phyloP scores from a whole-genome alignment of 371 early-diverging fungal genomes.

The Sporodiniella umbellata region DNA sequence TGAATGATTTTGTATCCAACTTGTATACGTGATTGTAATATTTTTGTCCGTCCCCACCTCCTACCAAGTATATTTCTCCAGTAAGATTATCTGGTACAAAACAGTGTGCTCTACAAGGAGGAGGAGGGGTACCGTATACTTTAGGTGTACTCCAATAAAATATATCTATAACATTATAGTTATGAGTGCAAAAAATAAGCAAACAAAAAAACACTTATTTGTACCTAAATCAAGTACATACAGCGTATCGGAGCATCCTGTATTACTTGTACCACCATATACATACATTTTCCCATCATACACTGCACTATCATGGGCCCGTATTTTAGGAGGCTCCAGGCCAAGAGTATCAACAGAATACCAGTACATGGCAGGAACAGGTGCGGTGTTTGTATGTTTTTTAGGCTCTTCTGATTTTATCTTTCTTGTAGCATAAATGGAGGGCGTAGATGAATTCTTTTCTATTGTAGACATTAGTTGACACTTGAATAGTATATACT shows the following conservation, averaged over 20 bases:
- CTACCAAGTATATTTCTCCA: slow-evolving; percentile 63
- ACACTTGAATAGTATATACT: too few relatives aligned
- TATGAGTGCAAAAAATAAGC: background rate
- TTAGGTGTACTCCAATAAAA: slow-evolving; percentile 75
- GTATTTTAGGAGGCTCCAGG: slow-evolving; percentile 57
- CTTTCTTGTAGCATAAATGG: too few relatives aligned
- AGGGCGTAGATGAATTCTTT: background rate
- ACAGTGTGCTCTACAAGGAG: slow-evolving; percentile 81
- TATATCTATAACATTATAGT: slow-evolving; percentile 48
- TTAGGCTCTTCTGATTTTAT: too few relatives aligned
- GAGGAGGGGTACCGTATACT: slow-evolving; percentile 66
- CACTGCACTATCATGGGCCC: slow-evolving; percentile 78
- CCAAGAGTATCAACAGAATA: slow-evolving; percentile 61
- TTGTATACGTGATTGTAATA: slow-evolving; percentile 80
- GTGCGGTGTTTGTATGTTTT: slow-evolving; percentile 3
- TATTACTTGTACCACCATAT: slow-evolving; percentile 82
- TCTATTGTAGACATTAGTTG: background rate
- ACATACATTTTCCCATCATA: slow-evolving; percentile 76
- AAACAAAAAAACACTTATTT: background rate
- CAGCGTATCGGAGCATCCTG: slow-evolving; percentile 68
- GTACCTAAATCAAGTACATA: slow-evolving; percentile 80
- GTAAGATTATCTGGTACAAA: slow-evolving; percentile 56
- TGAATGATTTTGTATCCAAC: slow-evolving; percentile 58
- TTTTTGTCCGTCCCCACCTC: slow-evolving; percentile 85
- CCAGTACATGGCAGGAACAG: slow-evolving; percentile 90